Percentiles rank a stretch among this genome's conserved stretches.
phyloP scores from a whole-genome alignment of 306 rosid species.

The Lagenaria siceraria region DNA sequence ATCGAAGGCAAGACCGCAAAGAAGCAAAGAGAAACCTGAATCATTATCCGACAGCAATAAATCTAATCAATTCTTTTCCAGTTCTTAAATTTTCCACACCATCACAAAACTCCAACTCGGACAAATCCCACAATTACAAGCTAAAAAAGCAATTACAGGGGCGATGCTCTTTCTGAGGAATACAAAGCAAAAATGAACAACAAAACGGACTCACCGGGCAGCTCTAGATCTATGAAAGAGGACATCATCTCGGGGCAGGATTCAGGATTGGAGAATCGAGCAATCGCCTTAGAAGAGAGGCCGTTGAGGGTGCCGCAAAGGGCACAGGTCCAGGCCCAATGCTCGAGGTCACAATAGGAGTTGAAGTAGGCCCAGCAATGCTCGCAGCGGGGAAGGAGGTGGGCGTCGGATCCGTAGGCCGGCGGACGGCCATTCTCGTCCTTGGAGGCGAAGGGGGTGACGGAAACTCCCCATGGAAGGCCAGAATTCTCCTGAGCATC shows the following conservation, averaged over 20 bases:
- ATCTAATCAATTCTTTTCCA: background rate
- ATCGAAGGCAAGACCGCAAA: background rate
- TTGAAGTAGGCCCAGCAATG: conserved; percentile 93
- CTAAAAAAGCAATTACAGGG: background rate
- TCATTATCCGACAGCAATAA: background rate
- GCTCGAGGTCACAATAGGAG: conserved; percentile 72
- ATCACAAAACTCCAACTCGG: background rate
- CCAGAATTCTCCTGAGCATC: conserved; percentile 86
- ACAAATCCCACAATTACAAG: background rate
- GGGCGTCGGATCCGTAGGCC: conserved; percentile 55
- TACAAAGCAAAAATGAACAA: background rate
- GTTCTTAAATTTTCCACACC: background rate
- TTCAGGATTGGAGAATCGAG: conserved; percentile 63
- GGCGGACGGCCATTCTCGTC: conserved; percentile 60
- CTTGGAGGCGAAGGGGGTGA: conserved; percentile 57
- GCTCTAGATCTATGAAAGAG: conserved; percentile 91
- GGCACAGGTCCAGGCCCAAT: conserved; percentile 83
- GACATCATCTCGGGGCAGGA: conserved; percentile 84
- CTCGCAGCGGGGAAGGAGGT: conserved; percentile 73
- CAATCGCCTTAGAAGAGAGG: conserved; percentile 55
- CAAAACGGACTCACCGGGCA: conserved; percentile 30
- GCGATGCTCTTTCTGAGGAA: background rate
- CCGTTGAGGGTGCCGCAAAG: conserved; percentile 89
- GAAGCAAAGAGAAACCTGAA: background rate
- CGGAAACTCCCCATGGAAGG: conserved; percentile 81